Percentiles rank a stretch among this genome's conserved stretches.
phyloP scores from a whole-genome alignment of 805 yeast species.

The Kodamaea kaohsiungensis region DNA sequence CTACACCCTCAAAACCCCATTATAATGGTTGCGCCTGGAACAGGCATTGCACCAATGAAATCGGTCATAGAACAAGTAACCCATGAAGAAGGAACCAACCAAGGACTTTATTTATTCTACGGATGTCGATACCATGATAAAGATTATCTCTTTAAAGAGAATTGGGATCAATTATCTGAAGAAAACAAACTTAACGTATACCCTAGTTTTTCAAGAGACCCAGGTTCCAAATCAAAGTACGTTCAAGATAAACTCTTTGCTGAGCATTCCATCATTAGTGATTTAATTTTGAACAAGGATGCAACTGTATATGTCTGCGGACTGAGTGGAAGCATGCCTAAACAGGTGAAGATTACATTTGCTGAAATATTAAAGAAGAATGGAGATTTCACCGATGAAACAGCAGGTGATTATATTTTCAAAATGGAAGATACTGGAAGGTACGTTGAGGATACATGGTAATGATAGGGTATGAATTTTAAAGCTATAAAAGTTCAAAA shows the following conservation, averaged over 20 bases:
- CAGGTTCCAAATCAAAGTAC: conserved; percentile 49
- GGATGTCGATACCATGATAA: conserved; percentile 70
- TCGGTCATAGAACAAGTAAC: conserved; percentile 52
- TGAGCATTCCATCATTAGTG: conserved; percentile 49
- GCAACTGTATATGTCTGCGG: conserved; percentile 86
- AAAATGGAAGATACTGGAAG: conserved; percentile 63
- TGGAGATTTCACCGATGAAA: conserved; percentile 40
- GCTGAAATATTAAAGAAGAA: conserved; percentile 57
- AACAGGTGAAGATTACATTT: conserved; percentile 79
- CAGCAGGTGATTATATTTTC: conserved; percentile 52
- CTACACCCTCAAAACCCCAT: conserved; percentile 43
- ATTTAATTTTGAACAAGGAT: conserved; percentile 51
- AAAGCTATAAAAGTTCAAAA: no score
- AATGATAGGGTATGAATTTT: conserved; percentile 5
- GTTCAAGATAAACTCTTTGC: conserved; percentile 75
- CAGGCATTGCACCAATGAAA: conserved; percentile 94
- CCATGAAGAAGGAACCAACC: conserved; percentile 19
- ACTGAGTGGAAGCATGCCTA: conserved; percentile 92
- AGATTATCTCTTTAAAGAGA: conserved; percentile 66
- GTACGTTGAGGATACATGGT: conserved; percentile 92
- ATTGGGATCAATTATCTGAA: conserved; percentile 45
- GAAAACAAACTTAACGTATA: conserved; percentile 36
- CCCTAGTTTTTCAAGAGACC: conserved; percentile 50
- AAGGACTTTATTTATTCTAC: conserved; percentile 55
- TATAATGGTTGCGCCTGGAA: conserved; percentile 87